Base-by-base conservation (phyloP, 768 basidiomycete genomes). In the Collybia mongolica region DNA sequence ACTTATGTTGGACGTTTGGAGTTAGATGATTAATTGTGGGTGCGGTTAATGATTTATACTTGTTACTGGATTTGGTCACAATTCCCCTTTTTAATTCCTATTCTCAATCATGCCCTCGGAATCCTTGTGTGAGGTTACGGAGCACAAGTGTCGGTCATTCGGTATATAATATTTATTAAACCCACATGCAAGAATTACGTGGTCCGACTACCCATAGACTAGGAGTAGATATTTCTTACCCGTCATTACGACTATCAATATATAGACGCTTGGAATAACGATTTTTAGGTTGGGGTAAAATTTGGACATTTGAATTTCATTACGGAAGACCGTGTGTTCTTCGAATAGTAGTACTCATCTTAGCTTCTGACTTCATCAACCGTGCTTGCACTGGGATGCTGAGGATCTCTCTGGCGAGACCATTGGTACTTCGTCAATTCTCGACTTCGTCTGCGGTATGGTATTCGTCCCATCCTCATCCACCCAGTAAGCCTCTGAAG, bases 1-100 rank as follows among this genome's bases (percentile, higher is more conserved):
- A 57, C 75, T 94, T 54, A 76, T 95, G 76, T 67, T 91, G 55
- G 93, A 95, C 68, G 92, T 93, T 55, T 93, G 91, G 91, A 90
- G 89, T 71, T 92, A 71, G 71, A 67, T 39, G 42, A 32, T 47
- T 43, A 3, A 29, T 48, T 29, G 58, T 46, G 43, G 35, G 29
- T 54, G 43, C 37, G 18, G 22, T 46, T 29, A 20, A 39, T 49
- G 49, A 26, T 43, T 40, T 49, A 24, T 19, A 40, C 41, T 51
- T 18, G 23, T 48, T 54, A 36, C 37, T 54, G 40, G 44, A 55
- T 43, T 39, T 46, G 29, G 32, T 26, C 42, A 46, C 51, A 48
- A 57, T 59, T 48, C 44, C 23, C 23, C 42, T 36, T 47, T 19
- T 47, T 19, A 43, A 52, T 32, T 52, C 45, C 24, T 53, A 36